Percentiles rank a stretch among this genome's conserved stretches.
phyloP scores from a whole-genome alignment of 768 basidiomycete genomes.

The Mycena floridula region DNA sequence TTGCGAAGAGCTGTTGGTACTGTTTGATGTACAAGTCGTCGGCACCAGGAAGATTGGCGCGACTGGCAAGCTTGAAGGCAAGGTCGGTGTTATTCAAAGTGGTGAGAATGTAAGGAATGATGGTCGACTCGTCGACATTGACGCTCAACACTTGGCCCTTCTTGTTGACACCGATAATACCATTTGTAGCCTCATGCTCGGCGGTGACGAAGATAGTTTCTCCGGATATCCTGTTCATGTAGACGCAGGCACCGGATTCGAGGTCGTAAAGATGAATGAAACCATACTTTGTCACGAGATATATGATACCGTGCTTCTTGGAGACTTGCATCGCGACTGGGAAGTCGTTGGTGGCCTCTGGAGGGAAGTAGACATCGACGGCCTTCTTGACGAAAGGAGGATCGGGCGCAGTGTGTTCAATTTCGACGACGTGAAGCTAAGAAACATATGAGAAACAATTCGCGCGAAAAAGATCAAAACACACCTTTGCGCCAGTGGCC shows the following conservation, averaged over 20 bases:
- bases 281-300: slow-evolving; percentile 97
- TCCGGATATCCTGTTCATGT: slow-evolving; percentile 99
- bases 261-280: slow-evolving; percentile 99
- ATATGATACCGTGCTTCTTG: slow-evolving; percentile 92
- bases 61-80: slow-evolving; percentile 95
- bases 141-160: slow-evolving; percentile 98
- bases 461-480: slow-evolving; percentile 13
- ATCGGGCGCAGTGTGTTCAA: slow-evolving; percentile 91
- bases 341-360: slow-evolving; percentile 97
- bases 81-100: slow-evolving; percentile 96
- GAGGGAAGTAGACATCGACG: slow-evolving; percentile 98
- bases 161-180: slow-evolving; percentile 99
- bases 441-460: slow-evolving; percentile 2
- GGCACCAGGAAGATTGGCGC: slow-evolving; percentile 94
- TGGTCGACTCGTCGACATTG: slow-evolving; percentile 91
- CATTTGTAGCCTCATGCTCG: slow-evolving; percentile 88
- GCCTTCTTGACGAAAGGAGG: slow-evolving; percentile 95
- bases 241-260: slow-evolving; percentile 94
- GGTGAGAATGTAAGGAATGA: slow-evolving; percentile 90
- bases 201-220: slow-evolving; percentile 99
- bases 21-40: slow-evolving; percentile 95
- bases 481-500: slow-evolving; percentile 95
- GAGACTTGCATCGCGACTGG: slow-evolving; percentile 99
- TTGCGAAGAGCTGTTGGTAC: slow-evolving; percentile 85
- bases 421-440: slow-evolving; percentile 96